A percentile compares a stretch with the other conserved stretches of the same genome.
Evolutionary conservation across 805 yeast genomes (phyloP).

Genomic region (Yueomyces sinensis): DNA sequence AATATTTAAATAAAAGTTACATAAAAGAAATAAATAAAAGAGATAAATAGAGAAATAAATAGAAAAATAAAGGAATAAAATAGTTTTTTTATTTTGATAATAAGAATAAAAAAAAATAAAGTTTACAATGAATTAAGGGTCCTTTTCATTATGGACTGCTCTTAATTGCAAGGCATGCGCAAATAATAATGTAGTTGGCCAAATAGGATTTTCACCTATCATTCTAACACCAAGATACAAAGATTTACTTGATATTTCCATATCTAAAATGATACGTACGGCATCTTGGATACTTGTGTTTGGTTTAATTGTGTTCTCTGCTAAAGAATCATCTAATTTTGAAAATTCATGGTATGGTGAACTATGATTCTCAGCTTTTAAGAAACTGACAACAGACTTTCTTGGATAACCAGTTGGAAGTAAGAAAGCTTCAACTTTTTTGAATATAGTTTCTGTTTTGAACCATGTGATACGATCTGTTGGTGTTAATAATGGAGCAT

Average conservation of each 20-base stretch:
- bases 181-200: slow-evolving; percentile 68
- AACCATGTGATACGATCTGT: slow-evolving; percentile 54
- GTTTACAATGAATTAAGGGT: too few species aligned
- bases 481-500: slow-evolving; percentile 22
- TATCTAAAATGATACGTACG: slow-evolving; percentile 33
- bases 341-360: slow-evolving; percentile 23
- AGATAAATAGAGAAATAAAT: too few species aligned
- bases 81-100: too few species aligned
- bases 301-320: slow-evolving; percentile 34
- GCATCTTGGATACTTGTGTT: slow-evolving; percentile 30
- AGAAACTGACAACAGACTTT: slow-evolving; percentile 42
- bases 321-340: slow-evolving; percentile 32
- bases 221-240: slow-evolving; percentile 60
- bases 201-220: slow-evolving; percentile 70
- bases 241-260: slow-evolving; percentile 39
- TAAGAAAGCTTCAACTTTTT: slow-evolving; percentile 44
- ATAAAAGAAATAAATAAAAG: too few species aligned
- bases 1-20: too few species aligned
- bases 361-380: slow-evolving; percentile 46
- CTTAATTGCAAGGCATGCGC: slow-evolving; percentile 68
- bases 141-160: slow-evolving; percentile 19
- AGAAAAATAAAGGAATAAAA: too few species aligned
- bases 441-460: slow-evolving; percentile 38
- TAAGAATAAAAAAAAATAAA: too few species aligned
- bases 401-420: slow-evolving; percentile 32